Conservation (phyloP, 768 basidiomycete genomes). For the Imleria badia region DNA sequence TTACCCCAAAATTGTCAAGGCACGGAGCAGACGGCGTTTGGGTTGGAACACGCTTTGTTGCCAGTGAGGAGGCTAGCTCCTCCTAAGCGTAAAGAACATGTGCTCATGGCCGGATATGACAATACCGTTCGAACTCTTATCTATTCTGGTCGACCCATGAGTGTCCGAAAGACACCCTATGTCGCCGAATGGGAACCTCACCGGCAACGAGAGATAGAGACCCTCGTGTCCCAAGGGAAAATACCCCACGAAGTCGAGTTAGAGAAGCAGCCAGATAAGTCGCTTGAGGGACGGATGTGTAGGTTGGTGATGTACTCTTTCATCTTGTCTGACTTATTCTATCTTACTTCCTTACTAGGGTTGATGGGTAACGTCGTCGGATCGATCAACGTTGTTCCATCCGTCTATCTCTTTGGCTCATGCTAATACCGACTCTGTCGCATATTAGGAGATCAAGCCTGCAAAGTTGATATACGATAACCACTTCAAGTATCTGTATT, state of each 20-base stretch:
- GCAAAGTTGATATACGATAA: constrained; percentile 77
- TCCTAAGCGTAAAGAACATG: constrained; percentile 64
- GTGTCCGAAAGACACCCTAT: constrained; percentile 79
- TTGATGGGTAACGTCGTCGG: constrained; percentile 79
- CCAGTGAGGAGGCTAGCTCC: constrained; percentile 78
- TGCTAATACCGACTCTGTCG: constrained; percentile 4
- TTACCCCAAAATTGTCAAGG: constrained; percentile 33
- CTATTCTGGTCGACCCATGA: constrained; percentile 78
- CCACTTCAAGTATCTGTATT: background rate
- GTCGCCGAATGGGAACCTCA: constrained; percentile 73
- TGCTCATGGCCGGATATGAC: constrained; percentile 71
- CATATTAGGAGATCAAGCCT: constrained; percentile 67
- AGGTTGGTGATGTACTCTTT: constrained; percentile 22
- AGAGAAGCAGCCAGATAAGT: constrained; percentile 64
- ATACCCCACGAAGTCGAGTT: constrained; percentile 62
- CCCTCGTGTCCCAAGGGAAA: constrained; percentile 59
- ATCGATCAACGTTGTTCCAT: constrained; percentile 47
- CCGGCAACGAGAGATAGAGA: constrained; percentile 56
- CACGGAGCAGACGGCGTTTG: constrained; percentile 86
- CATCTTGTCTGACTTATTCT: background rate
- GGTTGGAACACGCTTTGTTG: constrained; percentile 88
- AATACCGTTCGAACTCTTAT: constrained; percentile 70
- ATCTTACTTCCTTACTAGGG: constrained; percentile 48
- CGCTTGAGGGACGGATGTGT: constrained; percentile 60
- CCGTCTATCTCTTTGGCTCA: background rate